Percentiles rank a stretch among this genome's conserved stretches.
These are phyloP conservation scores for Trametes polyzona DNA, from an alignment of 1,284 basidiomycete species.

Conservation along the genomic window DNA sequence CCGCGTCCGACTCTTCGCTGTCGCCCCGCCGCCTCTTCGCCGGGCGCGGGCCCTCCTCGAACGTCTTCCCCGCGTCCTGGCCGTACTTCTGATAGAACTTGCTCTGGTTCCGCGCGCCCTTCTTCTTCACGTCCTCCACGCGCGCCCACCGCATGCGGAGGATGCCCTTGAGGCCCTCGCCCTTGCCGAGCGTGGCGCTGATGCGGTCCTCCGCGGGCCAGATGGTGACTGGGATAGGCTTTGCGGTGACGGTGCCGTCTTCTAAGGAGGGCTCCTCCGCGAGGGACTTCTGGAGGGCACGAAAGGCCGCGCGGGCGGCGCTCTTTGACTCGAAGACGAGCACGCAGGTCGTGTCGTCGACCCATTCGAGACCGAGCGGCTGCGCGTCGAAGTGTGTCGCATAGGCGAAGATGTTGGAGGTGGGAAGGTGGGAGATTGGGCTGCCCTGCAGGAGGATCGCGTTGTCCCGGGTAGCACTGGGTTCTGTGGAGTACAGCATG, in stretches of 20 bases:
- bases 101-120: slow-evolving; percentile 68
- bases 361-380: slow-evolving; percentile 77
- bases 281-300: slow-evolving; percentile 51
- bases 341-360: slow-evolving; percentile 78
- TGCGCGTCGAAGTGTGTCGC: slow-evolving; percentile 70
- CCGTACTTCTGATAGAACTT: slow-evolving; percentile 79
- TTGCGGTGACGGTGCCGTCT: slow-evolving; percentile 61
- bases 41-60: slow-evolving; percentile 36
- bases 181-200: slow-evolving; percentile 64
- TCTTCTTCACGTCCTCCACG: slow-evolving; percentile 71
- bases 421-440: slow-evolving; percentile 71
- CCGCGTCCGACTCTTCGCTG: slow-evolving; percentile 37
- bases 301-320: slow-evolving; percentile 55
- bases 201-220: slow-evolving; percentile 83
- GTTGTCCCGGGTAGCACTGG: slow-evolving; percentile 56
- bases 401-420: slow-evolving; percentile 74
- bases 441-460: slow-evolving; percentile 72
- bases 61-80: slow-evolving; percentile 60
- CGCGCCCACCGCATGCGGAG: slow-evolving; percentile 76
- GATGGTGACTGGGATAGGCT: slow-evolving; percentile 66
- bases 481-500: slow-evolving; percentile 20
- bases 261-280: slow-evolving; percentile 52
- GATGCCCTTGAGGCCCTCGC: slow-evolving; percentile 62
- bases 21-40: slow-evolving; percentile 42
- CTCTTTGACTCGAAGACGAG: slow-evolving; percentile 66